Base-by-base conservation (phyloP, 192 early-diverging fungal species). In the Coemansia sp. region DNA sequence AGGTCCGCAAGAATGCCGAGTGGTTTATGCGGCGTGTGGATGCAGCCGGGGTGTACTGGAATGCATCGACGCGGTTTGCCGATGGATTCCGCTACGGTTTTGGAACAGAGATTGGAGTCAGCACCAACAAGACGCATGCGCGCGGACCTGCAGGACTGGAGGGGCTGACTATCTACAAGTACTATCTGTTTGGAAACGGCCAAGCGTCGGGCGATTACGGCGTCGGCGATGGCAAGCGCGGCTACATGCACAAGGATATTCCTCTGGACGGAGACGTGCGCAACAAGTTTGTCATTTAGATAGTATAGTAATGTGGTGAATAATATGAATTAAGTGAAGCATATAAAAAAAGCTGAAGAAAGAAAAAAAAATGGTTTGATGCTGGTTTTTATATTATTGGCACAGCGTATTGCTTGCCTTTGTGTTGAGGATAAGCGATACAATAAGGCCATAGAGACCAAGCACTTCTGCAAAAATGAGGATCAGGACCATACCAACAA, bases 401-500 rank as follows among this genome's bases (percentile, higher is more conserved):
- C 79, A 81, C 67, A 81, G 48, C 22, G 73, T 42, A 67, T 81
- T 81, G 71, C 74, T 81, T 30, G 93, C 85, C 82, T 93, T 94
- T 59, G 97, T 97, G 85, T 99, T 99, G 60, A 99, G 82, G 70
- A 99, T 99, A 61, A 99, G 87, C 32, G 92, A 93, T 25, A 99
- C 96, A 75, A 97, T 97, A 36, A 99, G 86, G 28, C 96, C 96
- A 76, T 97, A 97, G 54, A 97, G 87, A 73, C 94, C 94, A 74
- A 99, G 85, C 7, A 99, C 97, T 87, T 99, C 97, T 64, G 96
- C 95, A 81, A 99, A 99, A 90, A 99, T 99, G 56, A 99, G 90
- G 62, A 99, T 96, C 73, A 99, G 85, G 66, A 92, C 91, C 93
- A 93, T 94, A 51, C 89, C 89, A 25, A 96, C 94, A 85, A 94